Evolutionary conservation across 2,329 filamentous ascomycete genomes (phyloP).

Genomic region (Trichoderma sp.): DNA sequence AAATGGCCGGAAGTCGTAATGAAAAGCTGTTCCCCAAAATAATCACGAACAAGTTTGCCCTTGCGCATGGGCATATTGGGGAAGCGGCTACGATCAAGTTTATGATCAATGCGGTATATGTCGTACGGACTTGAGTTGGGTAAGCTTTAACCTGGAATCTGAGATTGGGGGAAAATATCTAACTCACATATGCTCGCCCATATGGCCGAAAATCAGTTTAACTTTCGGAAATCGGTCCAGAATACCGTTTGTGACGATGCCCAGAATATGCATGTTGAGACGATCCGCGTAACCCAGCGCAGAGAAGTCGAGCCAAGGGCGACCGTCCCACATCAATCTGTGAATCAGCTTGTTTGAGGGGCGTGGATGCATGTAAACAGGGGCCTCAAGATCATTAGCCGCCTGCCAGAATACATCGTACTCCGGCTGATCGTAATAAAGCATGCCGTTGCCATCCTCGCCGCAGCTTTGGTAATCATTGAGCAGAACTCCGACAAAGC

Average conservation of each 20-base stretch:
- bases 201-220: slow-evolving; percentile 45
- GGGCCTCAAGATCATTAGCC: slow-evolving; percentile 57
- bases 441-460: slow-evolving; percentile 54
- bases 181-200: slow-evolving; percentile 43
- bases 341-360: slow-evolving; percentile 55
- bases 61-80: slow-evolving; percentile 52
- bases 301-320: slow-evolving; percentile 58
- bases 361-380: slow-evolving; percentile 61
- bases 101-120: slow-evolving; percentile 49
- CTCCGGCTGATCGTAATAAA: slow-evolving; percentile 61
- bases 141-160: not conserved
- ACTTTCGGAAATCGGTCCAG: slow-evolving; percentile 46
- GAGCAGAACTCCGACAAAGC: slow-evolving; percentile 60
- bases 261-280: slow-evolving; percentile 55
- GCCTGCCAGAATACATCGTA: slow-evolving; percentile 63
- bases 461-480: slow-evolving; percentile 62
- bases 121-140: slow-evolving; percentile 38
- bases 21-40: slow-evolving; percentile 55
- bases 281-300: slow-evolving; percentile 57
- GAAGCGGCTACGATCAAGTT: slow-evolving; percentile 46
- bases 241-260: slow-evolving; percentile 47
- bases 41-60: slow-evolving; percentile 45
- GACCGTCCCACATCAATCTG: slow-evolving; percentile 56
- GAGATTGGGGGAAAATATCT: too few relatives aligned
- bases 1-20: slow-evolving; percentile 57